Base-by-base conservation (phyloP, 2,329 filamentous ascomycete species). In the Trichoderma gracile region DNA sequence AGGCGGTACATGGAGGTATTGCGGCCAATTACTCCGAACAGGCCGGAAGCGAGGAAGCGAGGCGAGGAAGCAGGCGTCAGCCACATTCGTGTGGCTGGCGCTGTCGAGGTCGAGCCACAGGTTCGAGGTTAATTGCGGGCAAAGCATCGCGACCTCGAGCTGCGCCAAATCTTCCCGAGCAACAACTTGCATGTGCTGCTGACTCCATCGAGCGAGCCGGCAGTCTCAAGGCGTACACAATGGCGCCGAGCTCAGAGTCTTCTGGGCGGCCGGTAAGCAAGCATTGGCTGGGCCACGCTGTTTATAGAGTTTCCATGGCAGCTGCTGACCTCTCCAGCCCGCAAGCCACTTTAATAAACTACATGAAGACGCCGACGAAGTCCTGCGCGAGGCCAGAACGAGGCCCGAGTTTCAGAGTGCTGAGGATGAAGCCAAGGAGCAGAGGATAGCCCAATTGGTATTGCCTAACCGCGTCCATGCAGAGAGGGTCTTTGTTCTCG, bases 291-390 rank as follows among this genome's bases (percentile, higher is more conserved):
- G 45, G 6, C 40, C 25, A 52, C 2, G 33, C 17, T 38, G 9
- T 38, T 38, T 15, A 40, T 46, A 42, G 12, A 38, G 33, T 12
- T 38, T 9, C 33, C 33, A 53, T 30, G 0, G 25, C 52, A 46
- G 58, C 45, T 42, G 70, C 68, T 72, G 59, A 71, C 62, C 33
- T 47, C 19, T 68, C 27, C 67, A 79, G 78, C 68, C 72, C 63
- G 69, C 73, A 66, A 75, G 77, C 65, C 72, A 75, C 63, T 73
- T 79, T 58, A 72, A 73, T 71, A 80, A 79, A 71, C 77, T 81
- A 55, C 73, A 76, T 66, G 70, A 75, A 61, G 75, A 78, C 65
- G 69, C 77, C 40, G 73, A 76, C 58, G 69, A 75, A 23, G 70
- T 81, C 63, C 74, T 77, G 53, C 71, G 72, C 42, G 77, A 79